phyloP scores from a whole-genome alignment of 257 asterid species.

The Solanum sejunctum region DNA sequence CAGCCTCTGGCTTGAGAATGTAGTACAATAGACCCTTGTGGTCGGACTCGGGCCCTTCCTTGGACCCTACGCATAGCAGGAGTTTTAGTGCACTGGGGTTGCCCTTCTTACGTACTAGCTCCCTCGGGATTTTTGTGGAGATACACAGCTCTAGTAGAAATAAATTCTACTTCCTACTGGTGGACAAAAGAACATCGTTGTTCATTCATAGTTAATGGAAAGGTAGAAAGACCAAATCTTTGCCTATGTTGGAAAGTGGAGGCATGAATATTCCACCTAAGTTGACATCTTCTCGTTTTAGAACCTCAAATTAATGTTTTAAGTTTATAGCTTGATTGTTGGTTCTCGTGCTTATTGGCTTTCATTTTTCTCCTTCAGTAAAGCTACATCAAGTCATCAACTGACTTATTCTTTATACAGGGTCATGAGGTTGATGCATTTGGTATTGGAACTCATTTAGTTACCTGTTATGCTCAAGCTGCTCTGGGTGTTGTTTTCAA shows the following conservation, averaged over 20 bases:
- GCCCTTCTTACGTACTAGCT: neutral
- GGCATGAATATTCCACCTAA: neutral
- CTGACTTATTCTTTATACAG: slow-evolving; percentile 23
- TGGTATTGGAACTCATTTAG: slow-evolving; percentile 96
- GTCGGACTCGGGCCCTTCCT: no score
- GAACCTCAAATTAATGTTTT: neutral
- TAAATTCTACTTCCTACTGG: neutral
- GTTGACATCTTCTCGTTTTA: neutral
- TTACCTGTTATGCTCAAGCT: slow-evolving; percentile 95
- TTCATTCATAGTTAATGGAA: neutral
- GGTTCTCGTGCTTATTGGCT: neutral
- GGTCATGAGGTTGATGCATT: slow-evolving; percentile 92
- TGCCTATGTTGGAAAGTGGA: neutral
- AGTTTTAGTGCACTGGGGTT: no score
- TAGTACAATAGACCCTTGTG: no score
- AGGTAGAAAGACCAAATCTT: neutral
- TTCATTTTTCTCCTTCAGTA: neutral
- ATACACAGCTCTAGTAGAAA: neutral
- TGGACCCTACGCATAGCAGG: no score
- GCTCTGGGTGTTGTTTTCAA: slow-evolving; percentile 95
- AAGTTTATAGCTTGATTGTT: neutral
- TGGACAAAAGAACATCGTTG: neutral
- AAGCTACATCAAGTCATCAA: neutral
- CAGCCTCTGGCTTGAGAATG: no score
- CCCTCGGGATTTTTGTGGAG: neutral